Base-by-base conservation (phyloP, 129 eudicot species). In the Flaveria ramosissima region DNA sequence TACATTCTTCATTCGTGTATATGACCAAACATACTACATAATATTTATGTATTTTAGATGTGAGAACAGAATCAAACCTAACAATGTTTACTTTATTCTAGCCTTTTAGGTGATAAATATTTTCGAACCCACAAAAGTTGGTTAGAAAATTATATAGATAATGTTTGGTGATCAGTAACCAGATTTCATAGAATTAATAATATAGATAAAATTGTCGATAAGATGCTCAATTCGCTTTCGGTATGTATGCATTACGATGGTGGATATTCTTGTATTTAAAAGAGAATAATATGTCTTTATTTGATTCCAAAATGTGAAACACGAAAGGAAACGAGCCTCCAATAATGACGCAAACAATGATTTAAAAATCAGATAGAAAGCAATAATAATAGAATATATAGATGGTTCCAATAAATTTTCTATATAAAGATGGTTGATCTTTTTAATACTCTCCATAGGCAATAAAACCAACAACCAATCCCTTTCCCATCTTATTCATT, bases 351-450 rank as follows among this genome's bases (percentile, higher is more conserved):
- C 61, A 27, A 17, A 19, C 19, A 52, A 72, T 55, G 12, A 17
- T 12, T 62, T 26, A 24, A 13, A 62, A 14, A 26, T 24, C n/a
- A 12, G 3, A 24, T 13, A 27, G 39, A 60, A 24, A 60, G n/a
- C 39, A 65, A 65, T 65, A 1, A 63, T 2, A 27, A 1, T 2
- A 21, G 15, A 59, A 59, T 62, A 62, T 6, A 51, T 50, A 71
- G 17, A 32, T 32, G 6, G 39, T 32, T 32, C 1, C 39, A 41
- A 21, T 52, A 50, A 65, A 42, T 72, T 51, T 65, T 65, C 80
- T 50, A 76, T 76, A 76, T 65, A 66, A 76, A 53, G 63, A n/a
- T 65, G 9, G 9, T 0, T 68, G 53, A 15, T 52, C 74, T 9
- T 47, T 76, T 1, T 0, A 39, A 32, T 51, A 6, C 17, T 39